A percentile compares a stretch with the other conserved stretches of the same genome.
Evolutionary conservation across 192 early-diverging fungal species (phyloP).

Genomic region (Allomyces arbusculus): DNA sequence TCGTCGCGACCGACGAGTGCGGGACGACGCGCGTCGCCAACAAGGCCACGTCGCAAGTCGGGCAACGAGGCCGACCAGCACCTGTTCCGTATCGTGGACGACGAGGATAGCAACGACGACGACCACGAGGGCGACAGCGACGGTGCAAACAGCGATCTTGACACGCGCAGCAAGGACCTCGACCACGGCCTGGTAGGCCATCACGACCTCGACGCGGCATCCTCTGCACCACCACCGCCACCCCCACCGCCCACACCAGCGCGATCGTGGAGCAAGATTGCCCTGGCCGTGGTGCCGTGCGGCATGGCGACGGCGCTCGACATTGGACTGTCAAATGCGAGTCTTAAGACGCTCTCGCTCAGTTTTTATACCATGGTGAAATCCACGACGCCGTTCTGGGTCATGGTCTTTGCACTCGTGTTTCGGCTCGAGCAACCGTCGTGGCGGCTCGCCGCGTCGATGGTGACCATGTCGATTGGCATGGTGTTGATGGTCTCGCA

Average conservation of each 20-base stretch:
- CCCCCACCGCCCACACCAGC: background rate
- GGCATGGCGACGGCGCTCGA: conserved; percentile 74
- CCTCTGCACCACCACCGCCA: background rate
- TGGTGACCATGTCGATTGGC: conserved; percentile 57
- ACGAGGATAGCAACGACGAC: background rate
- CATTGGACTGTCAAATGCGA: conserved; percentile 73
- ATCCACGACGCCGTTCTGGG: conserved; percentile 48
- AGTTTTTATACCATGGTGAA: conserved; percentile 87
- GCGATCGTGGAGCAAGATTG: background rate
- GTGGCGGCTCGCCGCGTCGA: conserved; percentile 45
- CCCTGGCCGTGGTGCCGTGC: conserved; percentile 41
- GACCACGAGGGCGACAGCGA: background rate
- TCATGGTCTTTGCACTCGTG: conserved; percentile 76
- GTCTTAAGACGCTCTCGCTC: conserved; percentile 67
- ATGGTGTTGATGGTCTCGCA: conserved; percentile 71
- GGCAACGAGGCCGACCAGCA: no score
- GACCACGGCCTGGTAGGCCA: background rate
- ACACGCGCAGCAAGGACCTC: background rate
- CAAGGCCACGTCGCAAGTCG: no score
- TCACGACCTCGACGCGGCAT: background rate
- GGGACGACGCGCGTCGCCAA: no score
- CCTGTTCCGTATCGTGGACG: no score
- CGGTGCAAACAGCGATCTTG: conserved; percentile 12
- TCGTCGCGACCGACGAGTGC: no score
- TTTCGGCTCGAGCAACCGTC: conserved; percentile 68